Percentiles rank a stretch among this genome's conserved stretches.
Conservation (phyloP, 257 asterid species). For the Gentiana dahurica region DNA sequence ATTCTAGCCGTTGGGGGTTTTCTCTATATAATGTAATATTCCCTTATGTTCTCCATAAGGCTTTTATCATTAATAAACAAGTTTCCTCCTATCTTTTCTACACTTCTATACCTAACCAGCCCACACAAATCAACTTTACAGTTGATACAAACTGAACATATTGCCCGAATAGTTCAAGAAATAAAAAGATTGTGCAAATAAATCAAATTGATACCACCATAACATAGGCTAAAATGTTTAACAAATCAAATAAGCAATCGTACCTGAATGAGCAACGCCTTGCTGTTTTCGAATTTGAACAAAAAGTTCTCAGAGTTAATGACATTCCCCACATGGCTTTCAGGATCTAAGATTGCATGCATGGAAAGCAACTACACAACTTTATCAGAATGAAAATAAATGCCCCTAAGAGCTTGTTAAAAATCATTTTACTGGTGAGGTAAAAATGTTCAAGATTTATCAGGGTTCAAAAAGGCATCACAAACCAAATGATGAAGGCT, state of each 20-base stretch:
- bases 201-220: too few species aligned
- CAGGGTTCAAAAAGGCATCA: conserved; percentile 14
- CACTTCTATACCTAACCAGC: too few species aligned
- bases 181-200: neutral
- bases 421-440: neutral
- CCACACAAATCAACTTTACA: too few species aligned
- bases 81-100: too few species aligned
- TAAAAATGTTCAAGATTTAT: neutral
- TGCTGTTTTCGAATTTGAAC: conserved; percentile 50
- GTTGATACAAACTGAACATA: too few species aligned
- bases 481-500: conserved; percentile 57
- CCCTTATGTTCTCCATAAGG: too few species aligned
- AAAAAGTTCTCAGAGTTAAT: conserved; percentile 47
- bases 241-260: neutral
- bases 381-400: neutral
- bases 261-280: conserved; percentile 83
- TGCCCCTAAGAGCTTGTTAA: neutral
- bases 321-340: conserved; percentile 29
- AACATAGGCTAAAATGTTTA: too few species aligned
- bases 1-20: too few species aligned
- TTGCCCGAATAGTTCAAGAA: neutral
- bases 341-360: conserved; percentile 34
- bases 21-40: too few species aligned
- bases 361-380: conserved; percentile 13
- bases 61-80: too few species aligned